These are phyloP conservation scores for Trichosporon sp. DNA, from an alignment of 1,284 basidiomycete species.

Conservation along the genomic window DNA sequence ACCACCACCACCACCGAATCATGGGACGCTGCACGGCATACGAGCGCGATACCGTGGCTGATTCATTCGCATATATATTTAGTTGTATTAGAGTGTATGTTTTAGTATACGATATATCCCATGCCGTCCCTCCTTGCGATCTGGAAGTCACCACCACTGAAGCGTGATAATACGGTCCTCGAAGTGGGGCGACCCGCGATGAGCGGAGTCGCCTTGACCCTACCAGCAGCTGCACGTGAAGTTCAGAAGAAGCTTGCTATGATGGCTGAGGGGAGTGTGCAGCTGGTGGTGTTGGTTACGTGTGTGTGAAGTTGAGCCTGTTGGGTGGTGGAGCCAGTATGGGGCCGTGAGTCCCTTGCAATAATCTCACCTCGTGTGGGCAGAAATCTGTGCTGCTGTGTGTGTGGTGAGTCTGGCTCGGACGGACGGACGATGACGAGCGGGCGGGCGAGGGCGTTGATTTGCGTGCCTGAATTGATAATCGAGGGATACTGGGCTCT, in stretches of 20 bases:
- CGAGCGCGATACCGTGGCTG: neutral
- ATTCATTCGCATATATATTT: neutral
- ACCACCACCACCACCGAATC: neutral
- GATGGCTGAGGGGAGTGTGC: too few relatives aligned
- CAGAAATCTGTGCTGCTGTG: too few relatives aligned
- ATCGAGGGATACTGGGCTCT: neutral
- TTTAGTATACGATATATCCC: neutral
- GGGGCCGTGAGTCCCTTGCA: too few relatives aligned
- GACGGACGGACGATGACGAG: neutral
- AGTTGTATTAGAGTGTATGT: constrained; percentile 4
- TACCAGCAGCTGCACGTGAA: too few relatives aligned
- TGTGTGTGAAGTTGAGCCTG: too few relatives aligned
- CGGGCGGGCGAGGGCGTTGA: neutral
- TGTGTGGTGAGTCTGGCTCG: too few relatives aligned
- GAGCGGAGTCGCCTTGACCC: too few relatives aligned
- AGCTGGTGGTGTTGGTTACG: too few relatives aligned
- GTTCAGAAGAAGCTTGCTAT: too few relatives aligned
- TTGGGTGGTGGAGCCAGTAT: too few relatives aligned
- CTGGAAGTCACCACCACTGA: neutral
- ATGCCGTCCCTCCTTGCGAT: neutral
- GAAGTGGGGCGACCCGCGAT: too few relatives aligned
- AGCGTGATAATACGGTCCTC: neutral
- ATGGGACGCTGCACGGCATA: neutral
- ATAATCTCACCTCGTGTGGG: too few relatives aligned
- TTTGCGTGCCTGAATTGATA: neutral